These are phyloP conservation scores for Geum urbanum DNA, from an alignment of 306 rosid genomes.

Conservation along the genomic window DNA sequence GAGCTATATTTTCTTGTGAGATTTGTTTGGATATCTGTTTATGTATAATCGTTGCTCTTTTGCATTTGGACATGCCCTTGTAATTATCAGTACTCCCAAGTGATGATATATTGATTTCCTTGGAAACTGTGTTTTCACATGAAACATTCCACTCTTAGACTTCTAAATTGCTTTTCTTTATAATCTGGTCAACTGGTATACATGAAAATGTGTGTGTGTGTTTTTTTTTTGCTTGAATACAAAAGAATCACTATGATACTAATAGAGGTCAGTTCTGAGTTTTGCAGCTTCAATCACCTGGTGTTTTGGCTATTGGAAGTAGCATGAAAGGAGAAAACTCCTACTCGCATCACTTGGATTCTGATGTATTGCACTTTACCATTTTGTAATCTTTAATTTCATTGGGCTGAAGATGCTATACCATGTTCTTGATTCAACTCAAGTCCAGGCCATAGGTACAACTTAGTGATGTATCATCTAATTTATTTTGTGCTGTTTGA, in stretches of 20 bases:
- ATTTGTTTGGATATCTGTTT: background rate
- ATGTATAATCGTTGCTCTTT: background rate
- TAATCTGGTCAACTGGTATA: too few relatives aligned
- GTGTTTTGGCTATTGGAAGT: conserved; percentile 94
- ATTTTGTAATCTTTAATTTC: background rate
- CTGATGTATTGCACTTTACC: conserved; percentile 51
- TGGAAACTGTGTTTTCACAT: background rate
- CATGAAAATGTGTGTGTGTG: too few relatives aligned
- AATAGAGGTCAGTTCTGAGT: conserved; percentile 32
- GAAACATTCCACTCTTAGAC: background rate
- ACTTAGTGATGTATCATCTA: conserved; percentile 18
- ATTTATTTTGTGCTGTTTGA: conserved; percentile 3
- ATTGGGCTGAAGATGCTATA: conserved; percentile 14
- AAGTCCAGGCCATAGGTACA: conserved; percentile 1
- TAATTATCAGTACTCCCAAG: background rate
- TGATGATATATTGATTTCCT: background rate
- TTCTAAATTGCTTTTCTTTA: background rate
- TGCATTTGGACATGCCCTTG: background rate
- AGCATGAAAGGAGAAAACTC: conserved; percentile 98
- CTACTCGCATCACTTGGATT: conserved; percentile 95
- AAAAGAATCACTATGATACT: conserved; percentile 22
- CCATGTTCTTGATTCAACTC: background rate
- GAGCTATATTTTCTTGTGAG: background rate
- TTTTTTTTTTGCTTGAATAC: background rate
- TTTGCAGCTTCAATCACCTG: conserved; percentile 91